Evolutionary conservation across 192 early-diverging fungal genomes (phyloP).

Genomic region (Jimgerdemannia flammicorona): DNA sequence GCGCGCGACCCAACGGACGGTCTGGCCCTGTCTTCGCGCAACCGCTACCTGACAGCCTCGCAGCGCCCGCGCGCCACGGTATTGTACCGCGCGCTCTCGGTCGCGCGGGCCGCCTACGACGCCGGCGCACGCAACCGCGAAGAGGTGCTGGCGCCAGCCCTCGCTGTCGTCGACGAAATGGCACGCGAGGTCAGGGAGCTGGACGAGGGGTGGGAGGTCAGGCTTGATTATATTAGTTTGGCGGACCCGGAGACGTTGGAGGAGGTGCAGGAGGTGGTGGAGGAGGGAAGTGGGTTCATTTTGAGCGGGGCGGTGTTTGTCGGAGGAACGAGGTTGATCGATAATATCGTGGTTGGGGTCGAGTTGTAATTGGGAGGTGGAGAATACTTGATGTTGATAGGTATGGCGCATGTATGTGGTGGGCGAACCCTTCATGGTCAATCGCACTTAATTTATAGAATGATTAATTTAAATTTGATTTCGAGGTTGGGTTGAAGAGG

Average conservation of each 20-base stretch:
- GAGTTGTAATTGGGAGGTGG: not conserved
- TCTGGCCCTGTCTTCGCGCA: constrained; percentile 88
- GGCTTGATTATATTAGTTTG: constrained; percentile 85
- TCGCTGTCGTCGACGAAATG: constrained; percentile 44
- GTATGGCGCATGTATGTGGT: too few species aligned
- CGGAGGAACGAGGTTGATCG: constrained; percentile 88
- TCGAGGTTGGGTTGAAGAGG: too few species aligned
- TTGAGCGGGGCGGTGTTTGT: constrained; percentile 82
- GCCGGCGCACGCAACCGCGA: constrained; percentile 30
- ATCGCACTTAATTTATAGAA: too few species aligned
- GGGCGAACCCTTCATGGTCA: too few species aligned
- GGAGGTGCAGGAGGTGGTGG: constrained; percentile 39
- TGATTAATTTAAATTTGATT: too few species aligned
- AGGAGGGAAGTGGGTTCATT: constrained; percentile 60
- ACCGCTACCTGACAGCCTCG: constrained; percentile 73
- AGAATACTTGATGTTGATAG: too few species aligned
- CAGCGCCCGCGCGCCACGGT: constrained; percentile 68
- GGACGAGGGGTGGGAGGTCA: constrained; percentile 43
- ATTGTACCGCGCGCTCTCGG: constrained; percentile 67
- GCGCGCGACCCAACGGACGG: constrained; percentile 70
- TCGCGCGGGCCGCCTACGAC: constrained; percentile 44
- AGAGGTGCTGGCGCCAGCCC: constrained; percentile 43
- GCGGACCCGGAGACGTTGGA: constrained; percentile 64
- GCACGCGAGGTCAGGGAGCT: constrained; percentile 29
- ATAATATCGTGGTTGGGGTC: constrained; percentile 73